Conservation (phyloP, 1,284 basidiomycete genomes). For the Cerrena zonata region DNA sequence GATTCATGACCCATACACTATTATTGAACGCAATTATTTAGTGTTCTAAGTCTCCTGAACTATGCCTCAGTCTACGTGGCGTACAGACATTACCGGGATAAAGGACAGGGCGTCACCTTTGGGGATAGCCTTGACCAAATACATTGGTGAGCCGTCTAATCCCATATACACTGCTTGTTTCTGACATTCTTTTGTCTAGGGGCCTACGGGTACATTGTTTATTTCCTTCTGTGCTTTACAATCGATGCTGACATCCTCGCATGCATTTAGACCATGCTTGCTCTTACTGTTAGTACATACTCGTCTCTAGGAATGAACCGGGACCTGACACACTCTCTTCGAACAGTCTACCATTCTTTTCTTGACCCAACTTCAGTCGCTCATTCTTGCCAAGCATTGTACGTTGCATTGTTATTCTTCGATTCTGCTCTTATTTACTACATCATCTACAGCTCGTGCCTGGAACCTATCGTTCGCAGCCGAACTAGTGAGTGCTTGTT, state of each 20-base stretch:
- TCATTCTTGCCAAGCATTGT: not conserved
- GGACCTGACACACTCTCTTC: not conserved
- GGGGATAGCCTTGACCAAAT: not conserved
- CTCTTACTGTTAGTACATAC: not conserved
- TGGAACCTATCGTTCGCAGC: not conserved
- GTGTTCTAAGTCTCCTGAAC: too few relatives aligned
- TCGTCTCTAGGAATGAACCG: not conserved
- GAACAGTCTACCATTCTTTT: not conserved
- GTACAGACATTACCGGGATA: not conserved
- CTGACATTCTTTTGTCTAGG: too few relatives aligned
- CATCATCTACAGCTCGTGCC: not conserved
- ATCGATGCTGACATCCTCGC: too few relatives aligned
- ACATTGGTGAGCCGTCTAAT: not conserved
- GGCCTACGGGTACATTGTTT: not conserved
- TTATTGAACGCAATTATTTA: too few relatives aligned
- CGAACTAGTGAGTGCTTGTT: not conserved
- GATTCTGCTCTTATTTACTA: not conserved
- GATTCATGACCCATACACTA: too few relatives aligned
- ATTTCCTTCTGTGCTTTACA: too few relatives aligned
- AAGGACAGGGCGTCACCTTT: not conserved
- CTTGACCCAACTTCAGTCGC: not conserved
- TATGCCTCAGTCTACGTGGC: not conserved
- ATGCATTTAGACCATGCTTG: not conserved
- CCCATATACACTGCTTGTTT: too few relatives aligned
- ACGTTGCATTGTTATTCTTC: not conserved